These are phyloP conservation scores for Kwoniella bestiolae DNA, from an alignment of 768 basidiomycete species.

Conservation along the genomic window DNA sequence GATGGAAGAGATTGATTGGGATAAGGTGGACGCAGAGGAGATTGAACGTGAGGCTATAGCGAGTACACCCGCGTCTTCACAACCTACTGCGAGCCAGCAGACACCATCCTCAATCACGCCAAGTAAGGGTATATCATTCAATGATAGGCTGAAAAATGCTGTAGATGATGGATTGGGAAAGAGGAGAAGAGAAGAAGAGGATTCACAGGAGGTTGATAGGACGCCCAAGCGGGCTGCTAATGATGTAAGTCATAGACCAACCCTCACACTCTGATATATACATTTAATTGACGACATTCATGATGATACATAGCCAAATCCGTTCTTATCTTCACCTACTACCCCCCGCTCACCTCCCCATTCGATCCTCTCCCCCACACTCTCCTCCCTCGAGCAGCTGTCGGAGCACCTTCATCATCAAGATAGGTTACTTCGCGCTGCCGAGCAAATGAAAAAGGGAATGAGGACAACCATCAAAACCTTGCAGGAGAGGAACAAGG, in stretches of 20 bases:
- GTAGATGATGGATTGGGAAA: slow-evolving; percentile 30
- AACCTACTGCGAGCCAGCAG: slow-evolving; percentile 18
- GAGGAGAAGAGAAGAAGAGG: slow-evolving; percentile 28
- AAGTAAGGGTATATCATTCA: slow-evolving; percentile 13
- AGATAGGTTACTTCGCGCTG: slow-evolving; percentile 43
- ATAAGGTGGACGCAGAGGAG: slow-evolving; percentile 42
- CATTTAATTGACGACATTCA: background rate
- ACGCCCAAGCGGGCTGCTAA: slow-evolving; percentile 28
- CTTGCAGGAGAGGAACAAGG: slow-evolving; percentile 35
- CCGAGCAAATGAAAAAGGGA: slow-evolving; percentile 43
- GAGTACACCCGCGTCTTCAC: slow-evolving; percentile 37
- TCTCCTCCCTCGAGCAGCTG: slow-evolving; percentile 28
- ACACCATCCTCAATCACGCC: slow-evolving; percentile 1
- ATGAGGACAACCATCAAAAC: slow-evolving; percentile 39
- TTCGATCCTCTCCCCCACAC: slow-evolving; percentile 26
- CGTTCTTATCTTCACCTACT: slow-evolving; percentile 16
- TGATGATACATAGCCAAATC: background rate
- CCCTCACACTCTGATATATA: background rate
- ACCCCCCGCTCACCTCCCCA: slow-evolving; percentile 28
- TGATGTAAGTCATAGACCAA: background rate
- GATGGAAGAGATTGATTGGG: slow-evolving; percentile 46
- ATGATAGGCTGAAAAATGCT: slow-evolving; percentile 26
- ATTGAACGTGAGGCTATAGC: slow-evolving; percentile 46
- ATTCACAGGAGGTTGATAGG: background rate
- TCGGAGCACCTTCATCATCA: slow-evolving; percentile 45